phyloP scores from a whole-genome alignment of 1,284 basidiomycete species.

The Cerrena zonata region DNA sequence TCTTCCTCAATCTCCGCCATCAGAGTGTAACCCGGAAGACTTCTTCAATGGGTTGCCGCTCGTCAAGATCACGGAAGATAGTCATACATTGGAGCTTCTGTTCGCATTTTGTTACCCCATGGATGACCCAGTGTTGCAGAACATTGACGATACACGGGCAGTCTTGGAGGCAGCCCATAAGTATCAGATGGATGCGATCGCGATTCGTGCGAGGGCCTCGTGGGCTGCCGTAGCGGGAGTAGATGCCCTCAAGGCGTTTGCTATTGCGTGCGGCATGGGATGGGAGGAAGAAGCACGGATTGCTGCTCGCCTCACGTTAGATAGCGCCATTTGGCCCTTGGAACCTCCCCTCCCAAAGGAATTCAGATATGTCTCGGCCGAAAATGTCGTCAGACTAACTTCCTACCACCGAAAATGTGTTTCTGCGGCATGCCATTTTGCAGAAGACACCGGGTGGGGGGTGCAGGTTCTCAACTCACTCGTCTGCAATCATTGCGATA shows the following conservation, averaged over 20 bases:
- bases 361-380: constrained; percentile 1
- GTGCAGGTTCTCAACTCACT: background rate
- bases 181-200: constrained; percentile 8
- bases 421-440: background rate
- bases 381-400: background rate
- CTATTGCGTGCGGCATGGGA: background rate
- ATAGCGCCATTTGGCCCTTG: constrained; percentile 3
- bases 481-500: constrained; percentile 3
- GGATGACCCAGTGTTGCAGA: background rate
- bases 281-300: constrained; percentile 4
- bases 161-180: constrained; percentile 8
- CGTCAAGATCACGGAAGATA: background rate
- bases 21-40: background rate
- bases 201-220: background rate
- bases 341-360: constrained; percentile 3
- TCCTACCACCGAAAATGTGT: constrained; percentile 5
- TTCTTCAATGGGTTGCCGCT: constrained; percentile 4
- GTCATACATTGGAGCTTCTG: background rate
- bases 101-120: constrained; percentile 6
- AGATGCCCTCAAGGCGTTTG: constrained; percentile 4
- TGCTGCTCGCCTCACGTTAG: constrained; percentile 4
- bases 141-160: background rate
- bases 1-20: constrained; percentile 6
- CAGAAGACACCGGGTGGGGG: background rate
- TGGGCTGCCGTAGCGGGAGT: background rate